These are phyloP conservation scores for Onygenales sp. DNA, from an alignment of 2,329 filamentous ascomycete species.

Conservation along the genomic window DNA sequence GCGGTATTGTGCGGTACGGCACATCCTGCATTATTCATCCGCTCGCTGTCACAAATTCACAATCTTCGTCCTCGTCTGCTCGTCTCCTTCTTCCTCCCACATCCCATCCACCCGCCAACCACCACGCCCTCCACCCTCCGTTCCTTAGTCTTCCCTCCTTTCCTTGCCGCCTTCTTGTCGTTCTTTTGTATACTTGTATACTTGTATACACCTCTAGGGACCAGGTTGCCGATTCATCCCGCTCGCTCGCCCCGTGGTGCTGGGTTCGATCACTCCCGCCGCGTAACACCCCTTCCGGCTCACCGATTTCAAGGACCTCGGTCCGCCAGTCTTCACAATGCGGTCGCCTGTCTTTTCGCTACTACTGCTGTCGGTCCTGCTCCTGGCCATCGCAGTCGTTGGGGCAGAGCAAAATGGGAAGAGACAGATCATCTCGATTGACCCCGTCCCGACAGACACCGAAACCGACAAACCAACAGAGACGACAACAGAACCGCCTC, in stretches of 20 bases:
- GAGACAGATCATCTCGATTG: not conserved
- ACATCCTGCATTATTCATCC: too few species aligned
- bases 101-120: too few species aligned
- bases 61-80: too few species aligned
- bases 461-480: not conserved
- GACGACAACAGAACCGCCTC: not conserved
- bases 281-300: not conserved
- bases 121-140: too few species aligned
- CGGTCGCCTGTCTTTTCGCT: slow-evolving; percentile 11
- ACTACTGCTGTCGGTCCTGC: slow-evolving; percentile 8
- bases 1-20: too few species aligned
- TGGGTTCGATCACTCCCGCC: not conserved
- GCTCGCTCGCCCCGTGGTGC: not conserved
- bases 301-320: not conserved
- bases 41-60: too few species aligned
- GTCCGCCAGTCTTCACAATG: slow-evolving; percentile 7
- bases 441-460: not conserved
- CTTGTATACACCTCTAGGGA: too few species aligned
- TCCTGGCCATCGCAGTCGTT: slow-evolving; percentile 9
- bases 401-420: slow-evolving; percentile 4
- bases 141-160: too few species aligned
- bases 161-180: too few species aligned
- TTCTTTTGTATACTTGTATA: too few species aligned
- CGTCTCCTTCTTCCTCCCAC: too few species aligned
- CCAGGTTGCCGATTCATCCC: not conserved